These are phyloP conservation scores for Pseudogymnoascus sp. DNA, from an alignment of 2,329 filamentous ascomycete species.

Conservation along the genomic window DNA sequence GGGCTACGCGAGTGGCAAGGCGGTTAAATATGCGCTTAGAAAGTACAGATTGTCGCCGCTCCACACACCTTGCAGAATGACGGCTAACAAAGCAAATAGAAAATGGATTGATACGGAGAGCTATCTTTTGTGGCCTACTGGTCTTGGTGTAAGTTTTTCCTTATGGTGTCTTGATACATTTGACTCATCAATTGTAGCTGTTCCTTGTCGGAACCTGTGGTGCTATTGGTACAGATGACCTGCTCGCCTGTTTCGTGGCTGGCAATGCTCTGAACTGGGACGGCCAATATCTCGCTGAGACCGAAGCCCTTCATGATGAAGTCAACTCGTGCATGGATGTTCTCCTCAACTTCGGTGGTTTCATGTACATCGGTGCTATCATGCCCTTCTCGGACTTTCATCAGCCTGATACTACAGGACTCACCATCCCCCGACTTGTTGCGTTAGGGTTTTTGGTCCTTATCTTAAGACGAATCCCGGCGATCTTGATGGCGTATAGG, in stretches of 20 bases:
- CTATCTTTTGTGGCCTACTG: slow-evolving; percentile 44
- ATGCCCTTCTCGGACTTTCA: slow-evolving; percentile 49
- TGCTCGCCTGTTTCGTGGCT: slow-evolving; percentile 52
- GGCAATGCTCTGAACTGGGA: slow-evolving; percentile 55
- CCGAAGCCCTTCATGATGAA: slow-evolving; percentile 48
- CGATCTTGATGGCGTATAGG: too few relatives aligned
- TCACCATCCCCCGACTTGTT: slow-evolving; percentile 42
- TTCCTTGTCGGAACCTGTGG: slow-evolving; percentile 51
- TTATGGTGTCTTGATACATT: slow-evolving; percentile 11
- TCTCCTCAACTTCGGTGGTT: slow-evolving; percentile 50
- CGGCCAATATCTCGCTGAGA: slow-evolving; percentile 48
- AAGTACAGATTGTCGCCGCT: too few relatives aligned
- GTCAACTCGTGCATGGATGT: slow-evolving; percentile 51
- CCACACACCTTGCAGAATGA: too few relatives aligned
- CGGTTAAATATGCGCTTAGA: too few relatives aligned
- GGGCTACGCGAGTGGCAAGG: slow-evolving; percentile 38
- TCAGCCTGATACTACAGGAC: slow-evolving; percentile 41
- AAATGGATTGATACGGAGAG: slow-evolving; percentile 48
- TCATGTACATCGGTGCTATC: slow-evolving; percentile 49
- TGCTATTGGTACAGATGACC: slow-evolving; percentile 48
- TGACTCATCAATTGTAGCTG: slow-evolving; percentile 21
- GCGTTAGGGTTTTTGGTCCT: slow-evolving; percentile 44
- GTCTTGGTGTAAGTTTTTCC: slow-evolving; percentile 32
- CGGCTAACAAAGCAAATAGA: slow-evolving; percentile 20
- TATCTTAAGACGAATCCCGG: slow-evolving; percentile 37